Conservation (phyloP, 768 basidiomycete species). For the Rhizopogon sp. region DNA sequence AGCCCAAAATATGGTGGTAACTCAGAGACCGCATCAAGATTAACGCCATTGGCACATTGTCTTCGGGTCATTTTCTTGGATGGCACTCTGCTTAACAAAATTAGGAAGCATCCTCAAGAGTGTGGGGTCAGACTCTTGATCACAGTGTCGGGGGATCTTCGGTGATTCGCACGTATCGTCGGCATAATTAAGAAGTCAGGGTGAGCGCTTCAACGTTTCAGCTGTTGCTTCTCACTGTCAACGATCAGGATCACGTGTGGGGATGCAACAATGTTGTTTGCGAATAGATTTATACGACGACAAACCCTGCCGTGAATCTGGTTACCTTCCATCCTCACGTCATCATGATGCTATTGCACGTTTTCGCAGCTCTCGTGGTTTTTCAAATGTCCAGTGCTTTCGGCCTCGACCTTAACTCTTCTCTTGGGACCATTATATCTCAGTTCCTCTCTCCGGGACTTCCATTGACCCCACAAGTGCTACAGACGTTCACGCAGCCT, state of each 20-base stretch:
- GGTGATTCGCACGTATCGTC: too few species aligned
- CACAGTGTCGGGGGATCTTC: too few species aligned
- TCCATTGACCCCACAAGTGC: slow-evolving; percentile 1
- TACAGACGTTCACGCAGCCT: neutral
- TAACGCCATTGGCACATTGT: too few species aligned
- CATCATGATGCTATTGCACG: neutral
- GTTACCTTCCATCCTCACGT: neutral
- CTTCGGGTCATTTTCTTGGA: too few species aligned
- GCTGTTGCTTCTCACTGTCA: neutral
- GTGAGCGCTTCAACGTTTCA: neutral
- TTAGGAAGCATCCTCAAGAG: too few species aligned
- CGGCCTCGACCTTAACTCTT: neutral
- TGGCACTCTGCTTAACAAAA: too few species aligned
- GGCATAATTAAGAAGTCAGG: too few species aligned
- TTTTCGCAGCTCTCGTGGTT: neutral
- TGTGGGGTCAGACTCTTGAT: too few species aligned
- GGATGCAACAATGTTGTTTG: too few species aligned
- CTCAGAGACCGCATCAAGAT: too few species aligned
- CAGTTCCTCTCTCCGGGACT: neutral
- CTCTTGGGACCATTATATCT: neutral
- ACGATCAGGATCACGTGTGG: neutral
- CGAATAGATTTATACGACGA: neutral
- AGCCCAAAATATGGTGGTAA: too few species aligned
- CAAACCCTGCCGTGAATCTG: neutral
- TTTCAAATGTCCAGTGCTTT: neutral